A percentile compares a stretch with the other conserved stretches of the same genome.
Evolutionary conservation across 129 eudicot genomes (phyloP).

Genomic region (Ambrosia trifida): DNA sequence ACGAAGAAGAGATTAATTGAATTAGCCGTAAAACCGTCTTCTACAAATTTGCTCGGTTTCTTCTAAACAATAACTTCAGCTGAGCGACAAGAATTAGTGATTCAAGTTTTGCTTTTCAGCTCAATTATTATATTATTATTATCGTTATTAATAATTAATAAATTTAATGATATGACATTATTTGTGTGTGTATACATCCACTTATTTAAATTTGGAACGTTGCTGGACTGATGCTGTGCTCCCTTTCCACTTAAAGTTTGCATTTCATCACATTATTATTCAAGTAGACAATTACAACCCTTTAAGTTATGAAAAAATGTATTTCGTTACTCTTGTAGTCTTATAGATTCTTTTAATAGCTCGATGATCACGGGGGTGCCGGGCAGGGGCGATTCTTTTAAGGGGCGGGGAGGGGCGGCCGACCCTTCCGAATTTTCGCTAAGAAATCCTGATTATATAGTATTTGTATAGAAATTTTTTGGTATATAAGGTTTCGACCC

Average conservation of each 20-base stretch:
- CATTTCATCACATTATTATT: slow-evolving; percentile 2
- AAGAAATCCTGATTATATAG: too few relatives aligned
- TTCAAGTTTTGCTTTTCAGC: slow-evolving; percentile 23
- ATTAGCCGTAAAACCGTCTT: not conserved
- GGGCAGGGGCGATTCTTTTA: too few relatives aligned
- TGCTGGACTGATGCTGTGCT: slow-evolving; percentile 27
- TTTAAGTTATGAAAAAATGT: slow-evolving; percentile 4
- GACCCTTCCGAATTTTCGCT: too few relatives aligned
- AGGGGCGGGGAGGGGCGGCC: too few relatives aligned
- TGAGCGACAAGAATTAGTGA: slow-evolving; percentile 36
- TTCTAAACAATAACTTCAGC: slow-evolving; percentile 26
- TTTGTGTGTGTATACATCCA: slow-evolving; percentile 13
- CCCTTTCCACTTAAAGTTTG: slow-evolving; percentile 18
- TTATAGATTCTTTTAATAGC: too few relatives aligned
- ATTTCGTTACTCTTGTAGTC: not conserved
- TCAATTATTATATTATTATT: slow-evolving; percentile 20
- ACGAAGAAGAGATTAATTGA: too few relatives aligned
- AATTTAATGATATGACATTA: slow-evolving; percentile 26
- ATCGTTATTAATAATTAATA: too few relatives aligned
- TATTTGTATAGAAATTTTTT: too few relatives aligned
- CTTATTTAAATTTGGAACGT: slow-evolving; percentile 36
- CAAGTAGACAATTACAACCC: not conserved
- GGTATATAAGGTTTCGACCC: too few relatives aligned
- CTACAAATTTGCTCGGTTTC: slow-evolving; percentile 28
- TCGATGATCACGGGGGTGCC: too few relatives aligned